Conservation (phyloP, 139 green algal species). For the Haematococcus sp. region DNA sequence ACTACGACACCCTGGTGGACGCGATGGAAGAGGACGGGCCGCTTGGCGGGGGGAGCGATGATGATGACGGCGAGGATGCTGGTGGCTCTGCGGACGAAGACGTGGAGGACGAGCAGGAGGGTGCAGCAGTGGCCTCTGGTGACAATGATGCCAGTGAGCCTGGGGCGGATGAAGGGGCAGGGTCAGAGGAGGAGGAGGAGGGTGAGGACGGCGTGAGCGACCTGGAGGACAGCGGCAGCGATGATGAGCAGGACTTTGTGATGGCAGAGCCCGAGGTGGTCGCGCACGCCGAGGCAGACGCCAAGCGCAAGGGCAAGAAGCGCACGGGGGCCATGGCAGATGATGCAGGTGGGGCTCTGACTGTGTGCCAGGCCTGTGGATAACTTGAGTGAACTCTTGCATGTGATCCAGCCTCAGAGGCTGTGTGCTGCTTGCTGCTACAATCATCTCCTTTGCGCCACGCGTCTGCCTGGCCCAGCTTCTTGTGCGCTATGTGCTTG, state of each 20-base stretch:
- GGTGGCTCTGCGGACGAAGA: no score
- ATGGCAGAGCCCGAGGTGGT: slow-evolving; percentile 5
- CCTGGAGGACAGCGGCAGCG: slow-evolving; percentile 6
- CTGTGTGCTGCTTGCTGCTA: no score
- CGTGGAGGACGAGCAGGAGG: slow-evolving; percentile 13
- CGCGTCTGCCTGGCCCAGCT: no score
- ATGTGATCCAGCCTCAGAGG: no score
- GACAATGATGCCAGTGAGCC: background rate
- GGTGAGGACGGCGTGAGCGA: background rate
- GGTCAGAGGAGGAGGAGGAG: slow-evolving; percentile 14
- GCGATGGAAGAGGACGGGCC: slow-evolving; percentile 40
- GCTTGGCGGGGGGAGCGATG: background rate
- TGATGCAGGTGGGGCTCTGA: background rate
- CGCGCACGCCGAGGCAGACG: background rate
- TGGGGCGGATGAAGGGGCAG: slow-evolving; percentile 12
- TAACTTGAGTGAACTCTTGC: background rate
- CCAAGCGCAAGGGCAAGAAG: slow-evolving; percentile 12
- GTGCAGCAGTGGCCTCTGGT: background rate
- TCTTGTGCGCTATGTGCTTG: no score
- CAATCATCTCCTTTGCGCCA: no score
- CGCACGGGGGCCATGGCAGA: background rate
- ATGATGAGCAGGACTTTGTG: slow-evolving; percentile 16
- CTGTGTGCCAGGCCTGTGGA: background rate
- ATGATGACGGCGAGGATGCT: background rate
- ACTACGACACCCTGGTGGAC: slow-evolving; percentile 56